These are phyloP conservation scores for Syzygium syzygioides DNA, from an alignment of 441 rosid species.

Conservation along the genomic window DNA sequence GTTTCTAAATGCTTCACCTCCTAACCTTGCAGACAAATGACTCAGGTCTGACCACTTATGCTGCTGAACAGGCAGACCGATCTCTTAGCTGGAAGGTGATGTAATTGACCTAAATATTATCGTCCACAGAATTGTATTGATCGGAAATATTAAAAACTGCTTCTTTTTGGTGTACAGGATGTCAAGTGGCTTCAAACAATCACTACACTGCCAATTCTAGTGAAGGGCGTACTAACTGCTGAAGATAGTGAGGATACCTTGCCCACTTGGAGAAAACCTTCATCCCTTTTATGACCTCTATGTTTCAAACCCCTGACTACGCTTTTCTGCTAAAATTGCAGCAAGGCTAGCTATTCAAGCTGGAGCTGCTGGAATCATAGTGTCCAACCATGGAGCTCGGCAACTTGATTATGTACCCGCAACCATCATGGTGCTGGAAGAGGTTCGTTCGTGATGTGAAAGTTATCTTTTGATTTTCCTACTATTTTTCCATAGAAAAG, in stretches of 20 bases:
- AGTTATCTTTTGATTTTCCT: background rate
- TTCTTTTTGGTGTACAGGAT: constrained; percentile 31
- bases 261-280: background rate
- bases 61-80: constrained; percentile 66
- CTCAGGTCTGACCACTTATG: constrained; percentile 86
- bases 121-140: background rate
- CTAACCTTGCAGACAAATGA: constrained; percentile 47
- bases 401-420: constrained; percentile 95
- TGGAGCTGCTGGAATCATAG: constrained; percentile 89
- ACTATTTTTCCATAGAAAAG: background rate
- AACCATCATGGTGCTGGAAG: constrained; percentile 80
- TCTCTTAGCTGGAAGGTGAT: constrained; percentile 83
- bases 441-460: constrained; percentile 29
- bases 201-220: constrained; percentile 76
- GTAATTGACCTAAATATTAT: background rate
- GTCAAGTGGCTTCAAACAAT: constrained; percentile 91
- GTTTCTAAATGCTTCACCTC: background rate
- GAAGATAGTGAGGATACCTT: constrained; percentile 55
- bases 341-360: constrained; percentile 64
- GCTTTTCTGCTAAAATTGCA: constrained; percentile 23
- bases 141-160: background rate
- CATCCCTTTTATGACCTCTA: background rate
- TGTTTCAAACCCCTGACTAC: background rate
- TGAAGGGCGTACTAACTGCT: constrained; percentile 84
- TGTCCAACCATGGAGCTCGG: constrained; percentile 91